Percentiles rank a stretch among this genome's conserved stretches.
These are phyloP conservation scores for Angomonas desouzai DNA, from an alignment of 208 protist species.

Conservation along the genomic window DNA sequence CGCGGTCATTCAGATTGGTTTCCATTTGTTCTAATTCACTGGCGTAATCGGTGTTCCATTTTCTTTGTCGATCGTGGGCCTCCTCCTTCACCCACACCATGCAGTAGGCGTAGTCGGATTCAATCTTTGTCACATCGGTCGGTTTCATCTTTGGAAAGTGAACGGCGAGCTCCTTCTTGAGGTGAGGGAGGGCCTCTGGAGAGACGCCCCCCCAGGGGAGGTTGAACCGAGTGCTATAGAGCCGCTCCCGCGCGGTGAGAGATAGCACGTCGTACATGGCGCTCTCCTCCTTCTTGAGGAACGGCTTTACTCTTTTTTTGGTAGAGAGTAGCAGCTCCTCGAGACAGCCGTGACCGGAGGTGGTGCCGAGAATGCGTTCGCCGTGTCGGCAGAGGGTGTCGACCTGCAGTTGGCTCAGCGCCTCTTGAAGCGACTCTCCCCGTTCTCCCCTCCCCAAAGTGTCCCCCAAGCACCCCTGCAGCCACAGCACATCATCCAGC, in stretches of 20 bases:
- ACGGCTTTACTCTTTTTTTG: background rate
- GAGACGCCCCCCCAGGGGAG: background rate
- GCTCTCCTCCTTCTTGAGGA: background rate
- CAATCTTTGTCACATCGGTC: background rate
- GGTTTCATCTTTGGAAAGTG: background rate
- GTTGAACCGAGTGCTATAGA: background rate
- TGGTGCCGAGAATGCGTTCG: background rate
- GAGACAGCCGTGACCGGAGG: background rate
- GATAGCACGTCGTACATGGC: background rate
- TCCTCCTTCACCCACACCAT: background rate
- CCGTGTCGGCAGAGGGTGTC: background rate
- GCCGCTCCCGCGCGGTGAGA: background rate
- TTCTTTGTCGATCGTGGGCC: background rate
- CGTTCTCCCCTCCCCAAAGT: background rate
- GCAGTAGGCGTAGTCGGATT: constrained; percentile 6
- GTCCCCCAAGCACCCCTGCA: background rate
- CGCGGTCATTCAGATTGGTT: background rate
- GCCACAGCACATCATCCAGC: background rate
- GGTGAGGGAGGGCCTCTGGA: background rate
- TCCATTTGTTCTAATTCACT: background rate
- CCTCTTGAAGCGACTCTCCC: background rate
- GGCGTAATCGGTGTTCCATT: background rate
- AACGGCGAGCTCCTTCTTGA: background rate
- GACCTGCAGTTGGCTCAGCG: background rate
- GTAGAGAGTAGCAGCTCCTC: background rate